Percentiles rank a stretch among this genome's conserved stretches.
These are phyloP conservation scores for Epichloe festucae DNA, from an alignment of 2,329 filamentous ascomycete species.

Conservation along the genomic window DNA sequence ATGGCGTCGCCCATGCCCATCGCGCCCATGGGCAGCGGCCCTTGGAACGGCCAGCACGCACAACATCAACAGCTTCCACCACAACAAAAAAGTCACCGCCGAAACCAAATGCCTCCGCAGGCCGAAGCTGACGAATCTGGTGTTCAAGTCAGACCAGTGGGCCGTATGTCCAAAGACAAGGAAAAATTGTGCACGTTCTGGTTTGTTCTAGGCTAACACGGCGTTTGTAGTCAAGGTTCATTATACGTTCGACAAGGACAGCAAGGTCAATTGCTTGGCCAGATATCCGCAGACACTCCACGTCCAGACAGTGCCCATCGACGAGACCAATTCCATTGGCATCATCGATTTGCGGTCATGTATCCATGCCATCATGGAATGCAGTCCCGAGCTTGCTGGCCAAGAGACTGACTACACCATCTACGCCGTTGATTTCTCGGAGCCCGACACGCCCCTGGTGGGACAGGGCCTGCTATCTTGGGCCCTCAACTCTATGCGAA, in stretches of 20 bases:
- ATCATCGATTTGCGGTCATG: conserved; percentile 79
- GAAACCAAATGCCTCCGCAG: conserved; percentile 16
- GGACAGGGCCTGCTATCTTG: conserved; percentile 92
- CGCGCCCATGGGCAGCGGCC: conserved; percentile 13
- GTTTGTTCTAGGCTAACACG: conserved; percentile 10
- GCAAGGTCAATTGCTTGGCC: conserved; percentile 79
- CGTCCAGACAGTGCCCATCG: conserved; percentile 68
- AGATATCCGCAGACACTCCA: conserved; percentile 68
- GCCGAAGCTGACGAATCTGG: conserved; percentile 30
- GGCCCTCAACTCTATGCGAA: conserved; percentile 42
- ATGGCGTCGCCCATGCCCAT: conserved; percentile 28
- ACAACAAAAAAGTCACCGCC: conserved; percentile 1
- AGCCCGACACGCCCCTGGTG: conserved; percentile 83
- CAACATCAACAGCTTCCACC: conserved; percentile 3
- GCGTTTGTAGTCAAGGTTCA: conserved; percentile 69
- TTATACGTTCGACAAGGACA: conserved; percentile 87
- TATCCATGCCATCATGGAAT: conserved; percentile 62
- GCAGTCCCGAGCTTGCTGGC: conserved; percentile 69
- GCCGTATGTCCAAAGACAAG: conserved; percentile 45
- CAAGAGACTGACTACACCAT: conserved; percentile 80
- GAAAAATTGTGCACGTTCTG: conserved; percentile 6
- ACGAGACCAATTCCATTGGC: conserved; percentile 71
- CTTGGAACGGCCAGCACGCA: conserved; percentile 4
- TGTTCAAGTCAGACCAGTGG: conserved; percentile 50
- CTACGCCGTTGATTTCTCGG: conserved; percentile 93